phyloP scores from a whole-genome alignment of 225 moss, liverwort and hornwort species.

The Sphagnum contortum region DNA sequence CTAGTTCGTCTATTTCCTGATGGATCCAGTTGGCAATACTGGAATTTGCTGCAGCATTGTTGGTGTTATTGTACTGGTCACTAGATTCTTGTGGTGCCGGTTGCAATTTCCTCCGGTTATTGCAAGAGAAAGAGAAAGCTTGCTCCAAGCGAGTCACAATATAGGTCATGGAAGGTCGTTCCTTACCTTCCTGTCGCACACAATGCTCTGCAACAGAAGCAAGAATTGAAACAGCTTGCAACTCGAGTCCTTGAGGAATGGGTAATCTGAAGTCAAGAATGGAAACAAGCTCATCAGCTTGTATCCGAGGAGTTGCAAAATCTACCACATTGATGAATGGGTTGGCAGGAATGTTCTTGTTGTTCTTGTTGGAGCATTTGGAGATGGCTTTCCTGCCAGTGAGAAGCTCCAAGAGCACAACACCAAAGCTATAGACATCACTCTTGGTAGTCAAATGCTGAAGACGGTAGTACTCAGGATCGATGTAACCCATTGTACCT shows the following conservation, averaged over 20 bases:
- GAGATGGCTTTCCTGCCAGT: constrained; percentile 18
- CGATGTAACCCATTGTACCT: constrained; percentile 8
- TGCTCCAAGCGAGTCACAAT: constrained; percentile 12
- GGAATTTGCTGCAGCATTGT: no score
- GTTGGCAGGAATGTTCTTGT: no score
- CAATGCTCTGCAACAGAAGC: constrained; percentile 10
- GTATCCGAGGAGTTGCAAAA: constrained; percentile 12
- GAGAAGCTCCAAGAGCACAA: constrained; percentile 11
- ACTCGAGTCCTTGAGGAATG: constrained; percentile 1
- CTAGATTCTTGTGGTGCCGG: no score
- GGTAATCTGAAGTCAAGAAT: constrained; percentile 9
- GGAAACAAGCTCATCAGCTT: constrained; percentile 1
- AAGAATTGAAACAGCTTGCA: constrained; percentile 9
- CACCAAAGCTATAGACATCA: constrained; percentile 13
- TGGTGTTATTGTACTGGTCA: no score
- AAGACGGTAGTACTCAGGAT: constrained; percentile 9
- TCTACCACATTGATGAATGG: constrained; percentile 5
- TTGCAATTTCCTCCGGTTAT: no score
- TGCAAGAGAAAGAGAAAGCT: constrained; percentile 6
- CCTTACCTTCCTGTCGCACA: constrained; percentile 7
- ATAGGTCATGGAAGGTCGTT: constrained; percentile 15
- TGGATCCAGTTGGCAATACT: no score
- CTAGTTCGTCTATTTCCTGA: no score
- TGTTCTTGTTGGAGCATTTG: neutral
- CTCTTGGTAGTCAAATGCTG: constrained; percentile 12